Percentiles rank a stretch among this genome's conserved stretches.
These are phyloP conservation scores for Umbelopsis vinacea DNA, from an alignment of 192 early-diverging fungal genomes.

Conservation along the genomic window DNA sequence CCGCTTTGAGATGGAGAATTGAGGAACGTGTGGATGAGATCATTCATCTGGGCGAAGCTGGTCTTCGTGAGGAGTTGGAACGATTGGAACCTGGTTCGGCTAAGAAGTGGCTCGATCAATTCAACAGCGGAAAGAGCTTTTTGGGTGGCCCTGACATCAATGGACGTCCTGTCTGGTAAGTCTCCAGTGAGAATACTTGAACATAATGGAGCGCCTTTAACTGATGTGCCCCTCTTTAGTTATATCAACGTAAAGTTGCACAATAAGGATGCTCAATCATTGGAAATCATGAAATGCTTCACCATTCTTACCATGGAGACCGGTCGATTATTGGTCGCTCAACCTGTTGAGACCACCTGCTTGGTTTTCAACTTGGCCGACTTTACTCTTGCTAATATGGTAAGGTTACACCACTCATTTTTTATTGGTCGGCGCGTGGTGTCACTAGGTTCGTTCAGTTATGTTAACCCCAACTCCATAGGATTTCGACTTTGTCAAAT, in stretches of 20 bases:
- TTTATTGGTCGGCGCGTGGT: background rate
- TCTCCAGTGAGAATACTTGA: too few species aligned
- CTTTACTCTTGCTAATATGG: constrained; percentile 75
- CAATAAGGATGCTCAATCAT: constrained; percentile 61
- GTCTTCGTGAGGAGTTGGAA: constrained; percentile 42
- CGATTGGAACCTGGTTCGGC: constrained; percentile 41
- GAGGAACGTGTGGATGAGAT: constrained; percentile 55
- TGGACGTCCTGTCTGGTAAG: constrained; percentile 58
- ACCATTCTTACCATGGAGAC: constrained; percentile 79
- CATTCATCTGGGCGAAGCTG: constrained; percentile 46
- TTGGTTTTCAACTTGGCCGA: constrained; percentile 83
- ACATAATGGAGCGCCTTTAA: too few species aligned
- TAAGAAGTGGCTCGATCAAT: constrained; percentile 38
- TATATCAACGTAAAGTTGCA: constrained; percentile 56
- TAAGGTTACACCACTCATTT: background rate
- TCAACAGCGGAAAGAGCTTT: constrained; percentile 53
- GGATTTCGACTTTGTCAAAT: constrained; percentile 79
- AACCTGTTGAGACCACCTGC: constrained; percentile 73
- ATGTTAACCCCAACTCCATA: constrained; percentile 10
- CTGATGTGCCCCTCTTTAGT: constrained; percentile 31
- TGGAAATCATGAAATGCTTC: constrained; percentile 67
- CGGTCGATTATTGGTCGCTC: constrained; percentile 62
- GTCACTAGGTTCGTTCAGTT: background rate
- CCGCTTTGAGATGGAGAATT: constrained; percentile 75
- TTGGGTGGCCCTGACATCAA: constrained; percentile 54